Evolutionary conservation across 164 flowering plant genomes (phyloP), one percentile per base, ranked within the genome.

Genomic region (Chloranthus sessilifolius): DNA sequence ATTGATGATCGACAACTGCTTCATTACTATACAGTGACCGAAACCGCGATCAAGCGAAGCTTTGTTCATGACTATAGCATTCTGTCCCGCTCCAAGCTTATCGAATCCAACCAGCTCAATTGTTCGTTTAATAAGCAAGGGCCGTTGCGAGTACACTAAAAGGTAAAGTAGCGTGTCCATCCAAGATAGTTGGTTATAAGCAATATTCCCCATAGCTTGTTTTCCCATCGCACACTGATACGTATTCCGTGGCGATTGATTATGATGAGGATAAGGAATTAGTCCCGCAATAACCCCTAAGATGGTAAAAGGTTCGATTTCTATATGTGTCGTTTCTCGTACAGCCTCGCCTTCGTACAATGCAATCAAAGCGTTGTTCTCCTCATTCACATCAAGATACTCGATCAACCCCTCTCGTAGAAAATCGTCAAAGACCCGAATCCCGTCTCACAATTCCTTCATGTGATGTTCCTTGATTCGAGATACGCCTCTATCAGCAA

Each of bases 181-280:
- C 53, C 99, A 82, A 50, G 47, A 16, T 25, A 89, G 62, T 95
- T 87, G 88, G 66, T 94, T 94, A 62, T 81, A 86, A 35, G 99
- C 99, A 48, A 94, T 85, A 67, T 94, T 89, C 22, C 99, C 99
- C 99, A 94, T 94, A 6, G 99, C 99, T 80, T 94, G 99, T 70
- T 94, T 94, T 26, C 99, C 99, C 99, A 94, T 94, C 7, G 99
- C 99, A 77, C 99, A 94, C 99, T 94, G 99, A 63, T 94, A 94
- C 22, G 99, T 94, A 68, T 94, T 94, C 71, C 99, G 74, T 5
- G 99, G 99, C 36, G 99, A 94, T 68, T 94, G 99, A 51, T 89
- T 89, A 67, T 94, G 99, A 66, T 94, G 97, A 52, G 99, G 99
- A 68, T 39, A 94, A 20, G 96, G 97, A 53, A 89, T 94, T 47